Evolutionary conservation across 441 rosid genomes (phyloP), one percentile per base, ranked within the genome.

Genomic region (Eugenia klotzschiana): DNA sequence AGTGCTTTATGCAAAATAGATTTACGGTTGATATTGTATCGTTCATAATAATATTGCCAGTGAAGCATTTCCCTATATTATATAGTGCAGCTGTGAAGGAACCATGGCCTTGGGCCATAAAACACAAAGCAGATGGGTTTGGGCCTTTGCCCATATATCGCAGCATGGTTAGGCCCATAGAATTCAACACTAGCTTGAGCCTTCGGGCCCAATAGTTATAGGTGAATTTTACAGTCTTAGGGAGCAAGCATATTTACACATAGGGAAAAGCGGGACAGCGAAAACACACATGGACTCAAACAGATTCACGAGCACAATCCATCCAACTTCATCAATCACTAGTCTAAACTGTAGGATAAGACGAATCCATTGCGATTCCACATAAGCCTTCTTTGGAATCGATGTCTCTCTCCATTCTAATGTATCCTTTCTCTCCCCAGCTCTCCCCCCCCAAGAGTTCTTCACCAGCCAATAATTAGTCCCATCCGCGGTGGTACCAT

Each of bases 401-500:
- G n/a, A 85, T 26, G 53, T 69, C 89, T 79, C 89, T 79, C 84
- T 83, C 56, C 85, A 87, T 87, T 83, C 84, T 80, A 12, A 84
- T 81, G 58, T 85, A 87, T 12, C 90, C 89, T 46, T 85, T 49
- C 40, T 85, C 86, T 0, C 84, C 89, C 88, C 88, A 83, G 23
- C 52, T n/a, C 22, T 82, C 83, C 27, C 90, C 27, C 90, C 88
- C 87, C 89, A 80, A 8, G 89, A 87, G 33, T 88, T 87, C 83
- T 88, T 87, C 60, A 88, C 86, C 6, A 84, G 43, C 89, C 88
- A 88, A 64, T 87, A 85, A 82, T 87, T 82, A 4, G 82, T 88
- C 8, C 87, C 89, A 52, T 87, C 55, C 2, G 27, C 23, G 3
- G 60, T 14, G 5, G 51, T 41, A 4, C 84, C 90, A 79, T 82